Evolutionary conservation across 768 basidiomycete species (phyloP), one percentile per base, ranked within the genome.

Genomic region (Collybia sordida): DNA sequence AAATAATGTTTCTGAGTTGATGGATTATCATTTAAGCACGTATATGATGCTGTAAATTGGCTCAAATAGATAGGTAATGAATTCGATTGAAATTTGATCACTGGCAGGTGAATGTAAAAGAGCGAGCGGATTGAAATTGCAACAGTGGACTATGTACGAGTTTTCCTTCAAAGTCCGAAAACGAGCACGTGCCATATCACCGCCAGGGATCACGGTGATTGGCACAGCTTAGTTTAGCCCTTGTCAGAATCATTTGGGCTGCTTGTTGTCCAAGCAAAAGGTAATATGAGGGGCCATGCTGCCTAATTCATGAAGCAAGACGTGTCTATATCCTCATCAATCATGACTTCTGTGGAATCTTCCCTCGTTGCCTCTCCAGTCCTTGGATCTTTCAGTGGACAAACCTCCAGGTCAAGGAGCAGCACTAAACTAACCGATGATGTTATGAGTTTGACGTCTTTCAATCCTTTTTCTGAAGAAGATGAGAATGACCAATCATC

Each of bases 401-500:
- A 71, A 15, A 77, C 79, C 9, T 81, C 78, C 18, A 73, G 83
- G 61, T 86, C 86, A 11, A 77, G 83, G 56, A 83, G 81, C 65
- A 83, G 77, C 64, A 77, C 79, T 25, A 84, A 78, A 59, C 65
- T 85, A 44, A 58, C 62, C 28, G 74, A 77, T 59, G 90, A 90
- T 73, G 77, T 85, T 38, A 78, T 79, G 39, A 82, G 83, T 61
- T 70, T 94, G 49, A 94, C 93, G 23, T 89, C 89, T 43, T 92
- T 88, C 76, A 93, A 93, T 64, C 90, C 90, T 5, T 94, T 93
- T 72, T 83, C 88, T n/a, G 90, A 92, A 62, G 93, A 94, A 64
- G 91, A 93, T 63, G 92, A 93, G 67, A 82, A 90, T 62, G 91
- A 93, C 56, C 86, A 90, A 59, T 87, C 90, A 6, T 92, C 89